A percentile compares a stretch with the other conserved stretches of the same genome.
Evolutionary conservation across 2,329 filamentous ascomycete genomes (phyloP).

Genomic region (Drechslerella dactyloides): DNA sequence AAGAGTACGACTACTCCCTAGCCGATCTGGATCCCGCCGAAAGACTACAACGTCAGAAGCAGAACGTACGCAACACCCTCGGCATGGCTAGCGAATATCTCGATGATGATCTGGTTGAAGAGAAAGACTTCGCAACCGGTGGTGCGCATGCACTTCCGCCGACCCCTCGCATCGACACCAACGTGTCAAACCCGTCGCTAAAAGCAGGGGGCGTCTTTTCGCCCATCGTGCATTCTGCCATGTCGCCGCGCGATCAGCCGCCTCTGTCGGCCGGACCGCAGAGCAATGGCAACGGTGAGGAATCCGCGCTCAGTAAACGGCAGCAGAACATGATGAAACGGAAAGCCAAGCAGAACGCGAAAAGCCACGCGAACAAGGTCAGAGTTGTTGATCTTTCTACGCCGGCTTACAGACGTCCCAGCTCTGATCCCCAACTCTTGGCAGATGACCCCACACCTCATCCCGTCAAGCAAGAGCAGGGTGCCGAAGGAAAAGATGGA

Average conservation of each 20-base stretch:
- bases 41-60: slow-evolving; percentile 85
- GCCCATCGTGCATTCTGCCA: slow-evolving; percentile 58
- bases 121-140: slow-evolving; percentile 65
- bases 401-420: slow-evolving; percentile 54
- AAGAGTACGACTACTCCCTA: slow-evolving; percentile 81
- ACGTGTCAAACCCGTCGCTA: slow-evolving; percentile 57
- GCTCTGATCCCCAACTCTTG: slow-evolving; percentile 57
- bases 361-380: slow-evolving; percentile 86
- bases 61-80: slow-evolving; percentile 79
- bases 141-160: slow-evolving; percentile 57
- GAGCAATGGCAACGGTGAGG: slow-evolving; percentile 62
- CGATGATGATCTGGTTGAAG: slow-evolving; percentile 79
- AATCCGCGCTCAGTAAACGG: slow-evolving; percentile 80
- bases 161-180: slow-evolving; percentile 63
- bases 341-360: slow-evolving; percentile 87
- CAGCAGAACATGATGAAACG: slow-evolving; percentile 94
- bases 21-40: slow-evolving; percentile 80
- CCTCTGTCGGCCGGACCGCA: slow-evolving; percentile 58
- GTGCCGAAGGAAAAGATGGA: slow-evolving; percentile 66
- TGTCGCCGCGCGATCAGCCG: slow-evolving; percentile 61
- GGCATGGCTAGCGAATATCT: slow-evolving; percentile 83
- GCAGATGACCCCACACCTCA: slow-evolving; percentile 62
- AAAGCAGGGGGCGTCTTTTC: slow-evolving; percentile 61
- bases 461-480: slow-evolving; percentile 68
- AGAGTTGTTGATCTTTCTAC: slow-evolving; percentile 82